phyloP scores from a whole-genome alignment of 352 stramenopile genomes.

The Peronospora tabacina region DNA sequence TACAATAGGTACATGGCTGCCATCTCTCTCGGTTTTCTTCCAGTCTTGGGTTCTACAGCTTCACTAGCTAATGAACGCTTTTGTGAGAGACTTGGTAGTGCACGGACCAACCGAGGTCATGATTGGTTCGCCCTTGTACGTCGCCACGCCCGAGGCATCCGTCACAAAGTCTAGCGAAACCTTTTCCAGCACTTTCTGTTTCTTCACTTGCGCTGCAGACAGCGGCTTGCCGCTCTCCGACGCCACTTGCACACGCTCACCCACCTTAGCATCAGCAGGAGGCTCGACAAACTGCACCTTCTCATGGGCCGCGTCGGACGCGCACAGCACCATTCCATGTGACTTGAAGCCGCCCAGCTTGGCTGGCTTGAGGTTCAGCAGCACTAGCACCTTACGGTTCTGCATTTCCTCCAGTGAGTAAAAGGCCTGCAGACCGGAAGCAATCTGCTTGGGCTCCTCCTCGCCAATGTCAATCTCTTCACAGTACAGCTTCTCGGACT shows the following conservation, averaged over 20 bases:
- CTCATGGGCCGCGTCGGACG: conserved; percentile 79
- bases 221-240: conserved; percentile 62
- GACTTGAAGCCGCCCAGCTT: conserved; percentile 96
- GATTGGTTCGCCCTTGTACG: conserved; percentile 72
- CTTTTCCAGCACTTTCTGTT: conserved; percentile 86
- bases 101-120: conserved; percentile 63
- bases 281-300: conserved; percentile 93
- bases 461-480: conserved; percentile 98
- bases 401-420: conserved; percentile 94
- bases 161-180: conserved; percentile 56
- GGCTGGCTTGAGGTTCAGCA: conserved; percentile 97
- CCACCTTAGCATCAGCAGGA: conserved; percentile 85
- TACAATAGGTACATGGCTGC: too few relatives aligned
- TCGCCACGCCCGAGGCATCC: conserved; percentile 56
- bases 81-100: conserved; percentile 47
- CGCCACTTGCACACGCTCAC: conserved; percentile 89
- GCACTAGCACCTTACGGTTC: conserved; percentile 90
- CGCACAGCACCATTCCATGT: conserved; percentile 96
- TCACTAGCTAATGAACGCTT: conserved; percentile 66
- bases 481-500: conserved; percentile 94
- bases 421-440: conserved; percentile 91
- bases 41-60: background rate
- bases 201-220: conserved; percentile 77
- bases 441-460: conserved; percentile 90
- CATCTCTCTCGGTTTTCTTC: too few relatives aligned